Percentiles rank a stretch among this genome's conserved stretches.
Evolutionary conservation across 2,329 filamentous ascomycete species (phyloP).

Genomic region (Dothistroma septosporum): DNA sequence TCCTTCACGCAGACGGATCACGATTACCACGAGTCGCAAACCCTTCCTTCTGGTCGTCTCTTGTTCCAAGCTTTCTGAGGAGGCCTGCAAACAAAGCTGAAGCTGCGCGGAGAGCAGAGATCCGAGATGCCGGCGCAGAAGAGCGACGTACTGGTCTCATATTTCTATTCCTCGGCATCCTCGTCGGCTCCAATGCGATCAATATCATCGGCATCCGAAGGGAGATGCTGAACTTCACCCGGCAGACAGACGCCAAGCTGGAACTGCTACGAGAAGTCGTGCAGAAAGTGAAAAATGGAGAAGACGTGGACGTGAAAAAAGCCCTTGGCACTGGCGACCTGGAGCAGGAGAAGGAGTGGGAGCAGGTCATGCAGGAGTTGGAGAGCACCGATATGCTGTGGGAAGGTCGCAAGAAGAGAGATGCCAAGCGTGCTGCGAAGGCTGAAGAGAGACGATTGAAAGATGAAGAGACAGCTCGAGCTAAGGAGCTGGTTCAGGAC

Average conservation of each 20-base stretch:
- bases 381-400: constrained; percentile 32
- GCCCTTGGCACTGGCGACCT: constrained; percentile 73
- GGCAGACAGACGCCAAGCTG: constrained; percentile 76
- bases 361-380: constrained; percentile 60
- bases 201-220: constrained; percentile 80
- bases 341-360: constrained; percentile 78
- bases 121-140: constrained; percentile 25
- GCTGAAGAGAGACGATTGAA: constrained; percentile 19
- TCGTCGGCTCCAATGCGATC: constrained; percentile 94
- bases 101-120: constrained; percentile 18
- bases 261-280: constrained; percentile 70
- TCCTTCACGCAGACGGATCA: constrained; percentile 11
- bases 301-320: constrained; percentile 80
- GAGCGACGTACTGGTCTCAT: constrained; percentile 57
- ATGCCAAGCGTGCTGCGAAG: constrained; percentile 25
- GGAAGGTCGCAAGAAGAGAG: constrained; percentile 29
- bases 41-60: constrained; percentile 36
- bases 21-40: constrained; percentile 33
- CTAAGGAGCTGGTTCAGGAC: constrained; percentile 3
- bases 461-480: constrained; percentile 14
- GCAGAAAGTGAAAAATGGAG: constrained; percentile 64
- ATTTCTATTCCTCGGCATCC: constrained; percentile 63
- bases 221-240: constrained; percentile 66
- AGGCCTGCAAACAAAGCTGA: constrained; percentile 19
- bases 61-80: constrained; percentile 35